Conservation (phyloP, 1,284 basidiomycete species). For the Cryptococcus sp. region DNA sequence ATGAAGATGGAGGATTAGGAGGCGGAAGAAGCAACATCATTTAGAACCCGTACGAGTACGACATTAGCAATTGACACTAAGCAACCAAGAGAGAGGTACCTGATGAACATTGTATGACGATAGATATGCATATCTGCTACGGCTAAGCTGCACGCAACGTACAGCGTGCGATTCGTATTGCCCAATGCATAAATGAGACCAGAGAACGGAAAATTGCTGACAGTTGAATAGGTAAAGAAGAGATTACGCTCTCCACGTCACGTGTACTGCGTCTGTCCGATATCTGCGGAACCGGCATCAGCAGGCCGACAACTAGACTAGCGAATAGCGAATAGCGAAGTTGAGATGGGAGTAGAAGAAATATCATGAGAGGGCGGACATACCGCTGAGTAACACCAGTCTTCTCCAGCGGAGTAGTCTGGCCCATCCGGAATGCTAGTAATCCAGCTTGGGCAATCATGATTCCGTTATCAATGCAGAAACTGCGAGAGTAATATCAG, state of each 20-base stretch:
- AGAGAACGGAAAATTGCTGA: conserved; percentile 1
- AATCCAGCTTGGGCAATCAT: conserved; percentile 99
- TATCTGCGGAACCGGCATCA: conserved; percentile 61
- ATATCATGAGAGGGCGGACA: conserved; percentile 21
- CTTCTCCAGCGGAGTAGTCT: conserved; percentile 71
- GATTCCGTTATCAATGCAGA: conserved; percentile 99
- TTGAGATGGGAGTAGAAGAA: no score
- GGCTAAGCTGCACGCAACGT: no score
- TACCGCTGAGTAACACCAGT: conserved; percentile 88
- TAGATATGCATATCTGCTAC: no score
- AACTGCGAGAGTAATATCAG: conserved; percentile 44
- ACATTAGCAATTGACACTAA: no score
- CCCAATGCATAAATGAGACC: not conserved
- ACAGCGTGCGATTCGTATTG: no score
- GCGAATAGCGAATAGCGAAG: not conserved
- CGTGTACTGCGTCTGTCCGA: conserved; percentile 86
- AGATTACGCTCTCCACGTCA: conserved; percentile 69
- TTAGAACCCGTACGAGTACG: no score
- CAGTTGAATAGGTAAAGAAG: no score
- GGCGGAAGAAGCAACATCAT: no score
- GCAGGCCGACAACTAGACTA: not conserved
- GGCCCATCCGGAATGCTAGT: conserved; percentile 90
- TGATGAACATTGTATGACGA: no score
- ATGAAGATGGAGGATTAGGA: no score
- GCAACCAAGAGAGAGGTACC: no score